Evolutionary conservation across 192 early-diverging fungal genomes (phyloP), one percentile per base, ranked within the genome.

Genomic region (Coemansia sp.): DNA sequence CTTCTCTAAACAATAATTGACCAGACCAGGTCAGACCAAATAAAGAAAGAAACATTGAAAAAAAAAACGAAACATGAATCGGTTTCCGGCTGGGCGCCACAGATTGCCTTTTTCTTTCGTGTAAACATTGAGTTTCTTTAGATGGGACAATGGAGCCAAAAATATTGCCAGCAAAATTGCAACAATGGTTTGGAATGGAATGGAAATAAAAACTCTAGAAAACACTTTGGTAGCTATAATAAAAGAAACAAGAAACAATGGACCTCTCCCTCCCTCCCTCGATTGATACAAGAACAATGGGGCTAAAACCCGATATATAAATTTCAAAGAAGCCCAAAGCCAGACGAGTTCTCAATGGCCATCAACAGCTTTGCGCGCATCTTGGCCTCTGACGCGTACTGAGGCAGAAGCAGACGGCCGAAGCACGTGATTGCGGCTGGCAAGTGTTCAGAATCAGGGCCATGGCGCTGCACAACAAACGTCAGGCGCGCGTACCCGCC

Each of bases 401-500:
- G 92, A 36, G 95, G 95, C 64, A 98, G 81, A 50, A 98, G 62
- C 10, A 98, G 60, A 20, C 94, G 79, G 9, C 91, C 90, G 79
- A 98, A 98, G 69, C 95, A 97, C 4, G 95, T 97, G 69, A 94
- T 71, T 9, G 92, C 90, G 1, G 95, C 92, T 8, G 95, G 95
- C 60, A 97, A 61, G 63, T 89, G 70, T 41, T 94, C 88, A 22
- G 86, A 87, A 67, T 98, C 94, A 0, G 94, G 93, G 13, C 95
- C 95, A 65, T 98, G 96, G n/a, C 94, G 78, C 71, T 98, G 95
- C 14, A 98, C 86, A 38, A 95, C 92, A 91, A 98, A 98, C 22
- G 89, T 87, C 32, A 98, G 73, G 25, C 85, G 81, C 25, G 85
- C 82, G 41, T 92, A 84, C 1, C 95, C 94, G 48, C 89, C 87